phyloP scores from a whole-genome alignment of 1,284 basidiomycete species.

The Agroathelia rolfsii region DNA sequence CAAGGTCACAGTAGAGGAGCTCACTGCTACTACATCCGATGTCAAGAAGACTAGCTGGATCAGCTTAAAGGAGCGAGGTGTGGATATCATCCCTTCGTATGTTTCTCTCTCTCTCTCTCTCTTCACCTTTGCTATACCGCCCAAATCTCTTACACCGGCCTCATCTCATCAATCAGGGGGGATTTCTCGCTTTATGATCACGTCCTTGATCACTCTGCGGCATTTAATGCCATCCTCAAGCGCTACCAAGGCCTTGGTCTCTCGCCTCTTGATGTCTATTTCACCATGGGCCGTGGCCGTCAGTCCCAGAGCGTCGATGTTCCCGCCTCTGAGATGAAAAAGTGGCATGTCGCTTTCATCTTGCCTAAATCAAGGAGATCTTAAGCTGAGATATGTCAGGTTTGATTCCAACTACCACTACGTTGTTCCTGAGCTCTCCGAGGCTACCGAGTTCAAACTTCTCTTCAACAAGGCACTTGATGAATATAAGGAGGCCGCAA shows the following conservation, averaged over 20 bases:
- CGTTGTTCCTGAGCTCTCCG: slow-evolving; percentile 95
- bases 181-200: slow-evolving; percentile 99
- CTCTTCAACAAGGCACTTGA: slow-evolving; percentile 92
- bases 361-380: slow-evolving; percentile 6
- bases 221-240: slow-evolving; percentile 95
- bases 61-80: slow-evolving; percentile 79
- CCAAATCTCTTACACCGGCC: too few species aligned
- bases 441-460: slow-evolving; percentile 89
- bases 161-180: slow-evolving; percentile 64
- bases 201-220: slow-evolving; percentile 94
- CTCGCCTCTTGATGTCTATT: slow-evolving; percentile 90
- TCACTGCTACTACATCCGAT: slow-evolving; percentile 82
- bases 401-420: slow-evolving; percentile 99
- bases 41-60: slow-evolving; percentile 90
- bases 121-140: too few species aligned
- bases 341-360: slow-evolving; percentile 53
- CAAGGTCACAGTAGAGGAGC: slow-evolving; percentile 84
- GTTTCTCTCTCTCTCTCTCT: slow-evolving; percentile 22
- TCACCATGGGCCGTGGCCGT: slow-evolving; percentile 98
- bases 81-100: slow-evolving; percentile 89
- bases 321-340: slow-evolving; percentile 98
- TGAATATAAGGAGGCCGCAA: slow-evolving; percentile 94
- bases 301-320: slow-evolving; percentile 93
- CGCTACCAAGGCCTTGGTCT: slow-evolving; percentile 87
- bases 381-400: slow-evolving; percentile 34